phyloP scores from a whole-genome alignment of 73 alveolate genomes.

The Tetrahymena malaccensis region DNA sequence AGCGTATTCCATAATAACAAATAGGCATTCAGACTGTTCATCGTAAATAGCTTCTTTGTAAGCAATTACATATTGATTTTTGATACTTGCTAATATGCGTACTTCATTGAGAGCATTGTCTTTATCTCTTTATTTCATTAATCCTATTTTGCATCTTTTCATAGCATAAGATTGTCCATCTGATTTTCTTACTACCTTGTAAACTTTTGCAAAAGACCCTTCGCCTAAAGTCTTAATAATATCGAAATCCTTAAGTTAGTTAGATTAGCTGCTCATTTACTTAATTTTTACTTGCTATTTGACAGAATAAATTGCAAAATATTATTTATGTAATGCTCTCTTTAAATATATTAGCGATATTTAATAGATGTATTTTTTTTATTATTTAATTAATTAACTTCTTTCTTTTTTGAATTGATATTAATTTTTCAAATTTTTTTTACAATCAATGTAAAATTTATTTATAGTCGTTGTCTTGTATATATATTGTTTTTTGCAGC shows the following conservation, averaged over 20 bases:
- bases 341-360: neutral
- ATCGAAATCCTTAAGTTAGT: slow-evolving; percentile 24
- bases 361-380: neutral
- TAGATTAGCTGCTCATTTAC: neutral
- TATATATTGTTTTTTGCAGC: neutral
- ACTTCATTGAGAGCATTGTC: slow-evolving; percentile 21
- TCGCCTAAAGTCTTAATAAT: slow-evolving; percentile 27
- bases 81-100: neutral
- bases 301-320: neutral
- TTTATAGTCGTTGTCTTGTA: neutral
- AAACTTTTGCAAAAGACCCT: slow-evolving; percentile 30
- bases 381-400: neutral
- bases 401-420: neutral
- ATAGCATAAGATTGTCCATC: slow-evolving; percentile 44
- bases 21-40: neutral
- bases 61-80: neutral
- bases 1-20: slow-evolving; percentile 3
- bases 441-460: neutral
- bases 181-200: slow-evolving; percentile 26
- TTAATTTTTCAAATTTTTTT: neutral
- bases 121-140: slow-evolving; percentile 19
- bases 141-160: slow-evolving; percentile 38
- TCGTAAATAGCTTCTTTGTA: neutral
- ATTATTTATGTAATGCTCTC: neutral
- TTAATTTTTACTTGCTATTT: neutral